Evolutionary conservation across 768 basidiomycete genomes (phyloP), one percentile per base, ranked within the genome.

Genomic region (Pluteus cervinus): DNA sequence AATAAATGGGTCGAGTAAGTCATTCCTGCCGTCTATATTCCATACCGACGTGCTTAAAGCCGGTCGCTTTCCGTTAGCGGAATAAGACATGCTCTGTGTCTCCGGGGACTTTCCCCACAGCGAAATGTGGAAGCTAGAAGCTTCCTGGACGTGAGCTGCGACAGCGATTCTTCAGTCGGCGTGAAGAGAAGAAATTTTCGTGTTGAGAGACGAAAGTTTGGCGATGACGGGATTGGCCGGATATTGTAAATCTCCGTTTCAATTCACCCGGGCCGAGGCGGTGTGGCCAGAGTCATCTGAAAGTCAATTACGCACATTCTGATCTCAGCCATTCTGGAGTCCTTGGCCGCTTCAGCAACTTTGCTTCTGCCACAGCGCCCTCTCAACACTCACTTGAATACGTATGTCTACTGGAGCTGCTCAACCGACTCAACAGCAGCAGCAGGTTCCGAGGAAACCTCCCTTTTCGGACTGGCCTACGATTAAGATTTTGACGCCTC

Each of bases 81-180:
- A 63, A 57, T 65, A 74, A 68, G 63, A 65, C 59, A 70, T 62
- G 54, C 76, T 84, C 83, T 81, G 80, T 72, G 60, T 74, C 85
- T 86, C 85, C 85, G 85, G 85, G 81, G 85, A 86, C 85, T 86
- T 87, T 86, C 83, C 85, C 85, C 85, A 80, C 85, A 86, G 85
- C 81, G 48, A 45, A 64, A 69, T 45, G 39, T 39, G 44, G 62
- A 68, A 69, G 65, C 55, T 39, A 38, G 42, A 41, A 48, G 61
- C 71, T 71, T 67, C 66, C 74, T 71, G 85, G 84, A 58, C 67
- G 85, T 72, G 61, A 73, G 76, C 85, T 86, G 85, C 78, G 85
- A 87, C 61, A 62, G 77, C 85, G 83, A 77, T 84, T 76, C 83
- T 85, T 85, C 75, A 59, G 62, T 69, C 81, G 74, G 73, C 78